These are phyloP conservation scores for Erodium maritimum DNA, from an alignment of 345 rosid species.

Conservation along the genomic window DNA sequence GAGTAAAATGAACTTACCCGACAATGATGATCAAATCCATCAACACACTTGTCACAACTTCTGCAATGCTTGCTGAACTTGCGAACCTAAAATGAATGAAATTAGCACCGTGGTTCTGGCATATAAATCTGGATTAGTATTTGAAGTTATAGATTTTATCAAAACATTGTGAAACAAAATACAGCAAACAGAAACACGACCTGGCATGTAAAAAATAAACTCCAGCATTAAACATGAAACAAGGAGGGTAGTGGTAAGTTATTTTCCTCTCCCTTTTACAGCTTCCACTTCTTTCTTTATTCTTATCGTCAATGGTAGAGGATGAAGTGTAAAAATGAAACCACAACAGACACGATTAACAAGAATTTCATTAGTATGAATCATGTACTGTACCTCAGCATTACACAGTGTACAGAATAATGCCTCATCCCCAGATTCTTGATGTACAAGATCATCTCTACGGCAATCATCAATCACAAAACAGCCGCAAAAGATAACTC, in stretches of 20 bases:
- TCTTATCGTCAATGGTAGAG: not conserved
- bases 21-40: conserved; percentile 97
- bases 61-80: conserved; percentile 95
- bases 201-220: not conserved
- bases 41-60: conserved; percentile 89
- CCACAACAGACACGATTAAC: not conserved
- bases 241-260: too few relatives aligned
- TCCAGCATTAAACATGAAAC: not conserved
- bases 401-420: conserved; percentile 85
- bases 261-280: not conserved
- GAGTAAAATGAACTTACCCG: conserved; percentile 40
- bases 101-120: not conserved
- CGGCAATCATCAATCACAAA: conserved; percentile 61
- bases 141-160: not conserved
- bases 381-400: conserved; percentile 51
- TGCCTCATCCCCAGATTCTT: conserved; percentile 48
- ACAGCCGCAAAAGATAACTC: conserved; percentile 51
- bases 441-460: conserved; percentile 34
- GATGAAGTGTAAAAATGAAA: not conserved
- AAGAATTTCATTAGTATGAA: not conserved
- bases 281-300: not conserved
- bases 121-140: not conserved
- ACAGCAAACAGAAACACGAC: not conserved
- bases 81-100: conserved; percentile 40
- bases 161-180: not conserved